Evolutionary conservation across 176 grass and related monocot species (phyloP).

Genomic region (Sorghum bicolor): DNA sequence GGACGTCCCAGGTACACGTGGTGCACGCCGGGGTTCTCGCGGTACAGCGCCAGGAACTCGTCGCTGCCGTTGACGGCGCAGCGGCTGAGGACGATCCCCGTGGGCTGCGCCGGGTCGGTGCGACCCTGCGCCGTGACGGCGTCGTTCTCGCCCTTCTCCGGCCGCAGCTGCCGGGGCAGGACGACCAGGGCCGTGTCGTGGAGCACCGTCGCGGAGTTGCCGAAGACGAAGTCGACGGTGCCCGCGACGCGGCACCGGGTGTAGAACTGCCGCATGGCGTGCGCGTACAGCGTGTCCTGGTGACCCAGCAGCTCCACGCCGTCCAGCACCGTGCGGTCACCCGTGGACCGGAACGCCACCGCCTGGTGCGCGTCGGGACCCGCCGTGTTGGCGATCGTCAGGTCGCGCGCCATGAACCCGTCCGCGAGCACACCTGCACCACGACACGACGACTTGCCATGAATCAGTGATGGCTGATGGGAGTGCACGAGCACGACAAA

Average conservation of each 20-base stretch:
- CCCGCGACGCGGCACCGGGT: constrained; percentile 80
- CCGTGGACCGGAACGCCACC: constrained; percentile 79
- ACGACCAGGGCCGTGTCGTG: constrained; percentile 44
- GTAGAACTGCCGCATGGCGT: constrained; percentile 83
- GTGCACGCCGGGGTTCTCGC: constrained; percentile 46
- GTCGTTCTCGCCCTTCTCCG: constrained; percentile 72
- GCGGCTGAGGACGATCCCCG: constrained; percentile 72
- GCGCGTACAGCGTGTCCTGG: constrained; percentile 94
- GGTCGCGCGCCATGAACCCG: constrained; percentile 86
- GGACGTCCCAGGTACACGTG: constrained; percentile 72
- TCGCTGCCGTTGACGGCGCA: constrained; percentile 86
- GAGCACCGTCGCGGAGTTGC: constrained; percentile 81
- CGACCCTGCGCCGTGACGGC: constrained; percentile 85
- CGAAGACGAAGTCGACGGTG: constrained; percentile 98
- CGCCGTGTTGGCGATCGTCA: constrained; percentile 90
- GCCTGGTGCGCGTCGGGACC: constrained; percentile 93
- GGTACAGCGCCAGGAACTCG: constrained; percentile 71
- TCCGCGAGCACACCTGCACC: constrained; percentile 60
- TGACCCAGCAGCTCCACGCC: constrained; percentile 73
- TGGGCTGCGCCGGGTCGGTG: constrained; percentile 84
- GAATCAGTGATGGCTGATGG: too few species aligned
- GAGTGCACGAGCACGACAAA: not conserved
- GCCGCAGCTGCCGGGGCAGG: constrained; percentile 65
- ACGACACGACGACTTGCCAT: not conserved
- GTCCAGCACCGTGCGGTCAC: constrained; percentile 80